Evolutionary conservation across 257 asterid species (phyloP), one percentile per base, ranked within the genome.

Genomic region (Knoxia roxburghii): DNA sequence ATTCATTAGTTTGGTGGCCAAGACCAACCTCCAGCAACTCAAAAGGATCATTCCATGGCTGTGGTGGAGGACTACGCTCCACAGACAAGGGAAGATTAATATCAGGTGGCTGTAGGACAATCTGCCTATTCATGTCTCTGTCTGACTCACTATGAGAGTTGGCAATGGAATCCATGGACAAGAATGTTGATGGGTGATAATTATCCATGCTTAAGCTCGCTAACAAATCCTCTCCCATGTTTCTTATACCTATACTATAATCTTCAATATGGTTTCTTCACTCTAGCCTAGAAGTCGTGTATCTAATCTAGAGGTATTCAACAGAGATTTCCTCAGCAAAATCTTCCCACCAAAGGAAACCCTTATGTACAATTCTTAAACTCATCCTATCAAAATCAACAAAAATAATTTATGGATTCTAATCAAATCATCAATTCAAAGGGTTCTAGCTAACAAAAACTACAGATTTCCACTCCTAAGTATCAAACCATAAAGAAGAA

Each of bases 141-240:
- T 84, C 90, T 15, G 80, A 29, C 13, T 86, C 87, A 10, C 84
- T 92, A 50, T 84, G 90, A 32, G 86, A 81, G 45, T 84, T 79
- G 77, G 84, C 81, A 76, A 87, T 77, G 12, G 96, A 84, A 67
- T 88, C 96, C 96, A 88, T 88, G 56, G 94, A 84, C 70, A 86
- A 76, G 50, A 81, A 72, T 51, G 94, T 88, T 58, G 90, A 84
- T 68, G 94, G 95, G 75, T 78, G 93, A 77, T 82, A 81, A 77
- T 82, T 86, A 76, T 88, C 96, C 83, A 88, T 84, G 68, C 81
- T 78, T 55, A 88, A 41, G 68, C 76, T 74, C 55, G 90, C 79
- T 9, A 85, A 70, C 68, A 82, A 78, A 45, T 76, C 65, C 59
- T 82, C 90, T 71, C 85, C 93, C 89, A 84, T 82, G 27, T 54